Conservation (phyloP, 1,284 basidiomycete genomes). For the Schizophyllum amplum region DNA sequence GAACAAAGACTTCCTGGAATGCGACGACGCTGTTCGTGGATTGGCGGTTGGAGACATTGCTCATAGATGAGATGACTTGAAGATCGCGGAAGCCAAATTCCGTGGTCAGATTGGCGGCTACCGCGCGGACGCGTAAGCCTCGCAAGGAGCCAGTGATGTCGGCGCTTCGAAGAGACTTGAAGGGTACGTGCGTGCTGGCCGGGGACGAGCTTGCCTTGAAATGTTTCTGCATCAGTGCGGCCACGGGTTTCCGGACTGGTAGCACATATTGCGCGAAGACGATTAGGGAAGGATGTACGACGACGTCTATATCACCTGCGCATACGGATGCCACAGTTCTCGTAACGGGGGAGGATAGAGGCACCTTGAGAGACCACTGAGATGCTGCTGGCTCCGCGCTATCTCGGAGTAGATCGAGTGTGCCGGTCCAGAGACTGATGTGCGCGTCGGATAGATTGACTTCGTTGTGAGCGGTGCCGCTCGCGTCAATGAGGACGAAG, state of each 20-base stretch:
- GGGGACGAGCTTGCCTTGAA: not conserved
- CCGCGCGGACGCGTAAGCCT: slow-evolving; percentile 45
- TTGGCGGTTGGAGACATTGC: slow-evolving; percentile 24
- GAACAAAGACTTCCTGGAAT: slow-evolving; percentile 43
- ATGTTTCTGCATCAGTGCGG: not conserved
- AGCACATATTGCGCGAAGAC: slow-evolving; percentile 52
- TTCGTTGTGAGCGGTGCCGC: not conserved
- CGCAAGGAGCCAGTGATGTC: slow-evolving; percentile 25
- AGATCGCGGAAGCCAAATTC: slow-evolving; percentile 36
- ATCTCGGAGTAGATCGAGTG: not conserved
- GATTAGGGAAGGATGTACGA: slow-evolving; percentile 53
- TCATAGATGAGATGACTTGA: slow-evolving; percentile 30
- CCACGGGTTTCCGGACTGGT: slow-evolving; percentile 31
- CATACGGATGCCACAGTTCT: slow-evolving; percentile 29
- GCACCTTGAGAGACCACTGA: not conserved
- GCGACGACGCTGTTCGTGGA: slow-evolving; percentile 38
- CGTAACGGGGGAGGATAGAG: not conserved
- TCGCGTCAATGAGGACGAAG: not conserved
- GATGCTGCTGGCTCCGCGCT: not conserved
- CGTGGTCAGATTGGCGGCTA: slow-evolving; percentile 33
- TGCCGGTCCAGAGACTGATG: not conserved
- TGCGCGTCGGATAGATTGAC: not conserved
- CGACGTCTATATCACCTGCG: slow-evolving; percentile 37
- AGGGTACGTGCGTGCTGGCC: not conserved
- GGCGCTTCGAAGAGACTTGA: slow-evolving; percentile 12